phyloP scores from a whole-genome alignment of 805 yeast species.

The Isabelozyma rhagii region DNA sequence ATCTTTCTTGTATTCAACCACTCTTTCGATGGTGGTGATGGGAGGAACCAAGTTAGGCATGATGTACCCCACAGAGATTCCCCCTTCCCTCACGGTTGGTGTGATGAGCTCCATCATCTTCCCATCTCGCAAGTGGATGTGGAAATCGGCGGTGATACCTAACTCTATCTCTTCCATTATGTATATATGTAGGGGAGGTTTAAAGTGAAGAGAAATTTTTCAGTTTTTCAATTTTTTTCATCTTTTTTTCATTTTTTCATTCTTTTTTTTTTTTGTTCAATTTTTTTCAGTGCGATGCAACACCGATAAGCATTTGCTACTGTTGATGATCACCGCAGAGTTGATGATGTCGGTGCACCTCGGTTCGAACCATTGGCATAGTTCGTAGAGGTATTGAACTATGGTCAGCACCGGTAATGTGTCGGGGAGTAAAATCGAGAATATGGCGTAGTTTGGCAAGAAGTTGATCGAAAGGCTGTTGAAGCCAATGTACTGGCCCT shows the following conservation, averaged over 20 bases:
- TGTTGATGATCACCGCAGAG: background rate
- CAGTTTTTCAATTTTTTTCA: background rate
- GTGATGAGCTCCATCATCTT: constrained; percentile 87
- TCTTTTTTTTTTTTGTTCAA: no score
- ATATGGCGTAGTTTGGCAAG: background rate
- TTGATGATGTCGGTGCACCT: background rate
- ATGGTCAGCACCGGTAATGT: background rate
- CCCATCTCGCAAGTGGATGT: constrained; percentile 94
- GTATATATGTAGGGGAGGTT: background rate
- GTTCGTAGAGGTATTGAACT: background rate
- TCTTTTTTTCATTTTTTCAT: background rate
- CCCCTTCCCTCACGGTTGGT: constrained; percentile 89
- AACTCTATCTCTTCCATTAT: constrained; percentile 39
- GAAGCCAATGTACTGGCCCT: background rate
- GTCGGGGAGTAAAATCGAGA: background rate
- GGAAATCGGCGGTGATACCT: constrained; percentile 85
- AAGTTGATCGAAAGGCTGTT: background rate
- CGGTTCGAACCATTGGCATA: background rate
- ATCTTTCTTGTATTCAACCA: constrained; percentile 60
- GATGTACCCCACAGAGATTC: constrained; percentile 84
- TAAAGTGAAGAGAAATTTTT: background rate
- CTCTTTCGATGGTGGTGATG: constrained; percentile 71
- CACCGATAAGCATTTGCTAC: background rate
- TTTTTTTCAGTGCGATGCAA: background rate
- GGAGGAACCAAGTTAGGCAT: constrained; percentile 98